These are phyloP conservation scores for Sugiyamaella qingdaonensis DNA, from an alignment of 805 yeast species.

Conservation along the genomic window DNA sequence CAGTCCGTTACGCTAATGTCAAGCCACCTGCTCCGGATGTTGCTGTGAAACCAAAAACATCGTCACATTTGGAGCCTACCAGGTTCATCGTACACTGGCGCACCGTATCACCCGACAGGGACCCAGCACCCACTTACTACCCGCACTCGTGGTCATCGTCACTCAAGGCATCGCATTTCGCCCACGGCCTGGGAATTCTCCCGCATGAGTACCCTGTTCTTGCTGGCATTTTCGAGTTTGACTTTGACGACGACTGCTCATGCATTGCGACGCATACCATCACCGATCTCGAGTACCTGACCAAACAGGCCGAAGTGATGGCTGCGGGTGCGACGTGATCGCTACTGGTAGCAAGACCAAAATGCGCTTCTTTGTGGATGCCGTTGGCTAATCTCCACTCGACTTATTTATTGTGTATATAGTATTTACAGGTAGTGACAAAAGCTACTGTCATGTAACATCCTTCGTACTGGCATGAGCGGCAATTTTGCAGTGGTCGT, in stretches of 20 bases:
- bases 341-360: too few relatives aligned
- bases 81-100: slow-evolving; percentile 17
- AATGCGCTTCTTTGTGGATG: too few relatives aligned
- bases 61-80: not conserved
- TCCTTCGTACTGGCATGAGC: too few relatives aligned
- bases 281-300: slow-evolving; percentile 33
- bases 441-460: too few relatives aligned
- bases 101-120: slow-evolving; percentile 13
- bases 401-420: too few relatives aligned
- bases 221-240: slow-evolving; percentile 36
- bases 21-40: not conserved
- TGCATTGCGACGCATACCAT: slow-evolving; percentile 27
- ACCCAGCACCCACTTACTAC: slow-evolving; percentile 2
- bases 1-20: not conserved
- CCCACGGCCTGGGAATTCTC: slow-evolving; percentile 26
- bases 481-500: too few relatives aligned
- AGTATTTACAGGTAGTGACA: too few relatives aligned
- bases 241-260: slow-evolving; percentile 27
- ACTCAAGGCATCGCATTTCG: slow-evolving; percentile 15
- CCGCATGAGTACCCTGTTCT: slow-evolving; percentile 34
- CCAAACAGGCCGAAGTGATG: slow-evolving; percentile 18
- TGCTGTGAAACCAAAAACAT: not conserved
- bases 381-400: too few relatives aligned
- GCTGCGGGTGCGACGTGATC: too few relatives aligned
- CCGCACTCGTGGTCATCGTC: slow-evolving; percentile 14